Evolutionary conservation across 2,329 filamentous ascomycete species (phyloP), one percentile per base, ranked within the genome.

Genomic region (Fusarium pininemorale): DNA sequence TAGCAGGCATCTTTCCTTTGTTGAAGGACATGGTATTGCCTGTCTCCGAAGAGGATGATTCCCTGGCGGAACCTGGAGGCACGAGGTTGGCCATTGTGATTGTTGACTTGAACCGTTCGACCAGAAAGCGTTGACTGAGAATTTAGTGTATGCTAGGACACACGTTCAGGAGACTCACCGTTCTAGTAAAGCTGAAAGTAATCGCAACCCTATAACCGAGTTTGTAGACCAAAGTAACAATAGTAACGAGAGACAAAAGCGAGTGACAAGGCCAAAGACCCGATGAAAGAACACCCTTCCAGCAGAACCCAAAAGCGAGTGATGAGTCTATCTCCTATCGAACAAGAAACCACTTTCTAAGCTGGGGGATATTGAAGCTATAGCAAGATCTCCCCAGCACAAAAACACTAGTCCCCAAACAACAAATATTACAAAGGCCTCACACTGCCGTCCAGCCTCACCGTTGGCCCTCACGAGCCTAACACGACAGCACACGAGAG

Each of bases 401-500:
- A 16, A 26, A 45, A 53, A 41, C 47, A 35, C 45, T 50, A 37
- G 41, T 48, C 48, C 26, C 44, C 30, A 35, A 59, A 66, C 28
- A 51, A 50, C 20, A 41, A 61, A 63, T 35, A 58, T 50, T 58
- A 56, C 62, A 59, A 63, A 65, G 54, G 62, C 58, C 67, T 74
- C 67, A 64, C 48, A 63, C 60, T 55, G 44, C 54, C 32, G 30
- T 45, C 61, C 44, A 57, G 76, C 68, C 75, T 76, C 76, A 59
- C 63, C 69, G 44, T 51, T 59, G 42, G 20, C 9, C 20, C 32
- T 59, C 42, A 51, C 32, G 32, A 59, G 37, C 65, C 73, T 78
- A 48, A 59, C 73, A 78, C 76, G 61, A 75, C 76, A 78, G 76
- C 75, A 64, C 71, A 77, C 76, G 75, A 77, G 71, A 32, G 22